phyloP scores from a whole-genome alignment of 768 basidiomycete genomes.

The Clavaria fumosa region DNA sequence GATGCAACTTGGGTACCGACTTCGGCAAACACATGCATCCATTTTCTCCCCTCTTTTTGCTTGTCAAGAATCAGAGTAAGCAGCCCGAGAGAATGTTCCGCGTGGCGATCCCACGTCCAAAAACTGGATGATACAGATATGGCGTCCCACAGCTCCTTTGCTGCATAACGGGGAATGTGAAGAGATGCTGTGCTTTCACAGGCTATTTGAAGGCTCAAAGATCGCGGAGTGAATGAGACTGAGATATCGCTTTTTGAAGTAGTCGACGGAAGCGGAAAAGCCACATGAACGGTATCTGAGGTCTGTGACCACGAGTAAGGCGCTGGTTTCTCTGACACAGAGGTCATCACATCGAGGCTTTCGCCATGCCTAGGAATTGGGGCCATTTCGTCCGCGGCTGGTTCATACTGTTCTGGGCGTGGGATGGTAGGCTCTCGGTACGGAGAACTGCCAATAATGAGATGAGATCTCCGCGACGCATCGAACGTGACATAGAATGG shows the following conservation, averaged over 20 bases:
- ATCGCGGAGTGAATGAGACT: slow-evolving; percentile 47
- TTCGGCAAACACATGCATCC: slow-evolving; percentile 72
- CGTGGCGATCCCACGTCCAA: slow-evolving; percentile 87
- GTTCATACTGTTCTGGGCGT: slow-evolving; percentile 30
- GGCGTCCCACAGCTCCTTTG: slow-evolving; percentile 60
- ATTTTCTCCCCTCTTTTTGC: slow-evolving; percentile 64
- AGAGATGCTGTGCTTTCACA: slow-evolving; percentile 19
- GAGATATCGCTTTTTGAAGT: slow-evolving; percentile 49
- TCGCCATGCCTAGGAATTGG: slow-evolving; percentile 54
- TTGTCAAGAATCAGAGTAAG: slow-evolving; percentile 84
- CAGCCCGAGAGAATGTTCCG: slow-evolving; percentile 47
- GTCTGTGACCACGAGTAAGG: slow-evolving; percentile 94
- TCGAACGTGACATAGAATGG: slow-evolving; percentile 43
- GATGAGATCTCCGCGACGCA: slow-evolving; percentile 27
- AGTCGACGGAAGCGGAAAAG: slow-evolving; percentile 65
- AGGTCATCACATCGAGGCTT: slow-evolving; percentile 28
- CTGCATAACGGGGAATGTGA: slow-evolving; percentile 41
- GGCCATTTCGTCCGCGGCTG: slow-evolving; percentile 47
- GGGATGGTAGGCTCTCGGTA: slow-evolving; percentile 31
- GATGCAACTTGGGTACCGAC: slow-evolving; percentile 20
- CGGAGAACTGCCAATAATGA: slow-evolving; percentile 41
- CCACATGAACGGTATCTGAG: slow-evolving; percentile 65
- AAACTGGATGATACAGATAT: slow-evolving; percentile 68
- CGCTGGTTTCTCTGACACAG: slow-evolving; percentile 35
- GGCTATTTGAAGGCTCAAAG: slow-evolving; percentile 49